Evolutionary conservation across 805 yeast genomes (phyloP).

Genomic region (Lipomyces lipofer): DNA sequence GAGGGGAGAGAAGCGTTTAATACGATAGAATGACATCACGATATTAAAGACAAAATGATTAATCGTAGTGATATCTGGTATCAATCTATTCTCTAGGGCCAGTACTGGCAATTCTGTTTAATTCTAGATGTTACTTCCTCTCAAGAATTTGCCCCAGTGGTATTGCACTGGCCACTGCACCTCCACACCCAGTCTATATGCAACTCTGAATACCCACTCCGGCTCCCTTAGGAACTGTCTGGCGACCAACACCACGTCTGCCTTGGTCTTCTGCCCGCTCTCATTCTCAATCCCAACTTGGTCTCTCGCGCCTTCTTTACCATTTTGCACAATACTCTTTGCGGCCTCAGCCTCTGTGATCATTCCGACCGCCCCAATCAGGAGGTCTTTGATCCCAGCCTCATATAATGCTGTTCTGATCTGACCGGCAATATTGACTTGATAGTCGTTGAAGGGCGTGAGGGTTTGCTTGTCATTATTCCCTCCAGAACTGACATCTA

Average conservation of each 20-base stretch:
- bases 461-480: conserved; percentile 37
- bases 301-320: neutral
- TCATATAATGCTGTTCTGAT: conserved; percentile 46
- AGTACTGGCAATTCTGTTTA: too few species aligned
- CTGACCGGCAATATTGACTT: conserved; percentile 42
- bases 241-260: conserved; percentile 53
- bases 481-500: conserved; percentile 59
- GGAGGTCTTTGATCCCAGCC: conserved; percentile 44
- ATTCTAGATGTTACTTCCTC: too few species aligned
- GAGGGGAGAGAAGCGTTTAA: too few species aligned
- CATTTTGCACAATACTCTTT: conserved; percentile 43
- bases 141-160: too few species aligned
- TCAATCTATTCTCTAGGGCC: too few species aligned
- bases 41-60: too few species aligned
- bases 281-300: neutral
- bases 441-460: conserved; percentile 36
- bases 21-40: too few species aligned
- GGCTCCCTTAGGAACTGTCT: conserved; percentile 50
- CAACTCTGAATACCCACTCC: conserved; percentile 51
- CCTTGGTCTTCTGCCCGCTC: conserved; percentile 9
- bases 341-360: conserved; percentile 43
- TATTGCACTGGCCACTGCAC: conserved; percentile 42
- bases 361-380: conserved; percentile 52
- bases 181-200: conserved; percentile 49
- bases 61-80: too few species aligned